A percentile compares a stretch with the other conserved stretches of the same genome.
These are phyloP conservation scores for Diaporthe caulivora DNA, from an alignment of 2,329 filamentous ascomycete species.

Conservation along the genomic window DNA sequence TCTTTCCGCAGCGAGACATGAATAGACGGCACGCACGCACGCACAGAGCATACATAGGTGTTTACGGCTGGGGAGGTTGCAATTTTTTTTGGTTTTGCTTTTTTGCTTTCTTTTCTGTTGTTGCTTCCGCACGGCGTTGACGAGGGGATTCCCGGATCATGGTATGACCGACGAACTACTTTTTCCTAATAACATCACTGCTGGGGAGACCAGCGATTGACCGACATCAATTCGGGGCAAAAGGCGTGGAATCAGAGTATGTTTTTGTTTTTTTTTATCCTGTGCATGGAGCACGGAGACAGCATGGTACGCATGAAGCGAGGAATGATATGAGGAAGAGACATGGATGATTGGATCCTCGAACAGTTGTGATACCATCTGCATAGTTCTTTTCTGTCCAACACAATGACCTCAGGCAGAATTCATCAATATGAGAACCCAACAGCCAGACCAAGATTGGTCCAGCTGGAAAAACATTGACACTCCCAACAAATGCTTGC, in stretches of 20 bases:
- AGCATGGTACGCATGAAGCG: slow-evolving; percentile 2
- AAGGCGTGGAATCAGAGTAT: slow-evolving; percentile 28
- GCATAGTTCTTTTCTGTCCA: slow-evolving; percentile 14
- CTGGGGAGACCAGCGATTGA: slow-evolving; percentile 29
- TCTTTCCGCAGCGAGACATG: slow-evolving; percentile 7
- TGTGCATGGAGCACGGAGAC: not conserved
- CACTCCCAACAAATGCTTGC: not conserved
- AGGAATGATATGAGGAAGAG: slow-evolving; percentile 1
- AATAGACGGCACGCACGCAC: slow-evolving; percentile 29
- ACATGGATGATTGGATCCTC: slow-evolving; percentile 13
- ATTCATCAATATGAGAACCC: slow-evolving; percentile 28
- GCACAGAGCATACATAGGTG: slow-evolving; percentile 27
- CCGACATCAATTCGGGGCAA: slow-evolving; percentile 3
- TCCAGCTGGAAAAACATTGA: slow-evolving; percentile 3
- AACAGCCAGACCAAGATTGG: slow-evolving; percentile 17
- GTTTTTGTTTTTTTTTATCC: not conserved
- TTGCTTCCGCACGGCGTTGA: slow-evolving; percentile 25
- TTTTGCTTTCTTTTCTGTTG: not conserved
- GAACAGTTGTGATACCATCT: slow-evolving; percentile 28
- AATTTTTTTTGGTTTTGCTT: not conserved
- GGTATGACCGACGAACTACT: slow-evolving; percentile 12
- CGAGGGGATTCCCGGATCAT: not conserved
- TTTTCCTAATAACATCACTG: slow-evolving; percentile 26
- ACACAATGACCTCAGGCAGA: slow-evolving; percentile 23
- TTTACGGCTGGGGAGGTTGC: slow-evolving; percentile 6